Conservation (phyloP, 148 eudicot genomes). For the Diospyros lotus region DNA sequence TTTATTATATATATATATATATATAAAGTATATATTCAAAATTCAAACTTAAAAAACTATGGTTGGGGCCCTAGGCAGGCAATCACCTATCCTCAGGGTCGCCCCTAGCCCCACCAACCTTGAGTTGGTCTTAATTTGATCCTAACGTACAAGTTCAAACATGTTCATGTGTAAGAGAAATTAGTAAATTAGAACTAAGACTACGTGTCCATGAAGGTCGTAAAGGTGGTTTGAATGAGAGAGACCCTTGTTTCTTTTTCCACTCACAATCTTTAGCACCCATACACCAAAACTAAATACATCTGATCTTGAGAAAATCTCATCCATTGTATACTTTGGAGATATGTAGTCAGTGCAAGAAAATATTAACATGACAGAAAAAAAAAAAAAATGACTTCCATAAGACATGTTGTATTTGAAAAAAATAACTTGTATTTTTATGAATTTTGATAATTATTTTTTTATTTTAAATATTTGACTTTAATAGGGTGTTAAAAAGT, state of each 20-base stretch:
- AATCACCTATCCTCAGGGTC: too few relatives aligned
- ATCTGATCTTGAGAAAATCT: slow-evolving; percentile 8
- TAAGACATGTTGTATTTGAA: background rate
- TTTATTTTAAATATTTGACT: too few relatives aligned
- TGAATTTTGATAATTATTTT: too few relatives aligned
- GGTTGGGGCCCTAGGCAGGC: too few relatives aligned
- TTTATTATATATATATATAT: too few relatives aligned
- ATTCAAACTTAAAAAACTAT: too few relatives aligned
- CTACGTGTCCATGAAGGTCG: slow-evolving; percentile 17
- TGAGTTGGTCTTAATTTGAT: too few relatives aligned
- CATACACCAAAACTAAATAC: slow-evolving; percentile 1
- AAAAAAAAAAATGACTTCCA: background rate
- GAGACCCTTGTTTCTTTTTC: slow-evolving; percentile 7
- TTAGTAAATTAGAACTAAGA: background rate
- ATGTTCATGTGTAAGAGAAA: background rate
- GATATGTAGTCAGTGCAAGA: background rate
- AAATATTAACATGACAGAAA: background rate
- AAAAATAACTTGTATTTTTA: too few relatives aligned
- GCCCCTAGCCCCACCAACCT: too few relatives aligned
- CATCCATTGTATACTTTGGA: slow-evolving; percentile 9
- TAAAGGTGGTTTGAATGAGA: background rate
- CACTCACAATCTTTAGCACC: slow-evolving; percentile 10
- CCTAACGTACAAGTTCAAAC: too few relatives aligned
- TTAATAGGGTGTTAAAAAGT: too few relatives aligned
- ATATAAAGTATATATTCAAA: too few relatives aligned